A percentile compares a stretch with the other conserved stretches of the same genome.
Evolutionary conservation across 2,329 filamentous ascomycete genomes (phyloP).

Genomic region (Paecilomyces niveus): DNA sequence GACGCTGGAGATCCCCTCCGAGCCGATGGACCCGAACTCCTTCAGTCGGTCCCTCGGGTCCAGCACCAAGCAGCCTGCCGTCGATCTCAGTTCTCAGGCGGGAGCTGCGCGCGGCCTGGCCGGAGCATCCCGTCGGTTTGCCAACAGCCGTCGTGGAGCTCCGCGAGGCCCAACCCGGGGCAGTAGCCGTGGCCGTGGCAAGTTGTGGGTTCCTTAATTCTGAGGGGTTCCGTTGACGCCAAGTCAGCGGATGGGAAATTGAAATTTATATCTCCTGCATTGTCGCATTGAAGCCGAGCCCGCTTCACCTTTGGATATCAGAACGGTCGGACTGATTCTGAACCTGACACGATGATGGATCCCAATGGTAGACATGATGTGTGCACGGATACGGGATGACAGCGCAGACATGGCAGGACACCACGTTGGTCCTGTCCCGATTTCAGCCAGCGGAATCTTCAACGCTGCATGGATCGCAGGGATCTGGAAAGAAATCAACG

Average conservation of each 20-base stretch:
- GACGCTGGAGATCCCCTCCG: slow-evolving; percentile 37
- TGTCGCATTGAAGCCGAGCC: neutral
- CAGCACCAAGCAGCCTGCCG: slow-evolving; percentile 18
- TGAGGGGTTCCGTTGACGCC: neutral
- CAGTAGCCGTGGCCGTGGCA: slow-evolving; percentile 32
- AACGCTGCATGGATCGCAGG: neutral
- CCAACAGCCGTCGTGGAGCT: slow-evolving; percentile 22
- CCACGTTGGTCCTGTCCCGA: neutral
- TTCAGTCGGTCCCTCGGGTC: slow-evolving; percentile 36
- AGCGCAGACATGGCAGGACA: neutral
- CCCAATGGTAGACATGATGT: neutral
- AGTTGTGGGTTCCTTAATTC: slow-evolving; percentile 40
- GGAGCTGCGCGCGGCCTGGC: slow-evolving; percentile 27
- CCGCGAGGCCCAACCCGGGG: slow-evolving; percentile 28
- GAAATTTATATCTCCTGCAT: neutral
- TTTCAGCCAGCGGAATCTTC: neutral
- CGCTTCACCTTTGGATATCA: neutral
- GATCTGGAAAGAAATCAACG: neutral
- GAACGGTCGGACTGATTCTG: neutral
- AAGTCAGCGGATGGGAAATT: neutral
- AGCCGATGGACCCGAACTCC: slow-evolving; percentile 43
- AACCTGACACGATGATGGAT: neutral
- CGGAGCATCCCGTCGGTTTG: slow-evolving; percentile 24
- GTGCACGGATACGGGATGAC: neutral
- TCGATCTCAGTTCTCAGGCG: slow-evolving; percentile 26